These are phyloP conservation scores for Phytophthora sp. DNA, from an alignment of 352 stramenopile species.

Conservation along the genomic window DNA sequence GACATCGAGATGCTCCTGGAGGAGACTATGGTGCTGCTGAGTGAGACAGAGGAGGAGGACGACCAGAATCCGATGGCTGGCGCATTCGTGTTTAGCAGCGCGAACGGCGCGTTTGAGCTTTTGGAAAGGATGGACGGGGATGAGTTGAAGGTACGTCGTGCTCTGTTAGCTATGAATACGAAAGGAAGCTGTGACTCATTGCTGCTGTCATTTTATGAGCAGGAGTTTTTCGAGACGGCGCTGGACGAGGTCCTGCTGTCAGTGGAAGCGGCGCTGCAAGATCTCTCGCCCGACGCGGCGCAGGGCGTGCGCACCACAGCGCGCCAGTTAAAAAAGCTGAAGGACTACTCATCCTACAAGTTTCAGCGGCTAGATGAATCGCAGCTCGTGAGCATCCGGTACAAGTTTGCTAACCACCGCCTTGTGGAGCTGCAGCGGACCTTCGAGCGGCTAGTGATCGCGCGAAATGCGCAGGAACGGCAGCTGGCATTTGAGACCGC, in stretches of 20 bases:
- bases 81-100: conserved; percentile 65
- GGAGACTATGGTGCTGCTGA: conserved; percentile 47
- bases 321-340: conserved; percentile 56
- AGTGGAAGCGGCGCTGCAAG: conserved; percentile 58
- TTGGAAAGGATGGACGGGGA: conserved; percentile 75
- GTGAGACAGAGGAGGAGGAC: conserved; percentile 37
- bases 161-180: not conserved
- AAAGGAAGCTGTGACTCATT: not conserved
- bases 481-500: conserved; percentile 62
- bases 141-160: conserved; percentile 59
- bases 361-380: conserved; percentile 62
- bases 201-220: not conserved
- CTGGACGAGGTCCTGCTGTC: conserved; percentile 67
- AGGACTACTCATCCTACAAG: conserved; percentile 50
- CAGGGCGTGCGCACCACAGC: conserved; percentile 53
- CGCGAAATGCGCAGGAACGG: conserved; percentile 51
- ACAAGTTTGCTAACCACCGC: conserved; percentile 65
- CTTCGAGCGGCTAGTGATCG: conserved; percentile 72
- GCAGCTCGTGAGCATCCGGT: conserved; percentile 42
- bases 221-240: conserved; percentile 77
- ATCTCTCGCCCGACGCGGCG: conserved; percentile 57
- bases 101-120: conserved; percentile 62
- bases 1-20: conserved; percentile 65
- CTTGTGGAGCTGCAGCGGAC: conserved; percentile 69
- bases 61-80: conserved; percentile 54